A percentile compares a stretch with the other conserved stretches of the same genome.
Conservation (phyloP, 768 basidiomycete species). For the Kwoniella heveanensis region DNA sequence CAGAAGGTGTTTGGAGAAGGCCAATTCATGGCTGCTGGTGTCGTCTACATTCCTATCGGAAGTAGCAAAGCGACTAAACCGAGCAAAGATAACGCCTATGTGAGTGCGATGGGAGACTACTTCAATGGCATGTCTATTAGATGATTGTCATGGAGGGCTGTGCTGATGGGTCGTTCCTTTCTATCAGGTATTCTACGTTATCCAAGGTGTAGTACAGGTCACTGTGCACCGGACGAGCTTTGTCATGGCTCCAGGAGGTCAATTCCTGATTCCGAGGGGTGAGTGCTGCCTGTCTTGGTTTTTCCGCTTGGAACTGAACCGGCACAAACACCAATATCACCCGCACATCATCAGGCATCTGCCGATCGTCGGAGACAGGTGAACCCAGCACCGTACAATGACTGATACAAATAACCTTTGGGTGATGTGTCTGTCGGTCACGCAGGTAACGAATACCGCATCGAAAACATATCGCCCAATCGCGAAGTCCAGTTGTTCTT, state of each 20-base stretch:
- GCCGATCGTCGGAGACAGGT: too few species aligned
- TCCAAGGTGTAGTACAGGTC: slow-evolving; percentile 85
- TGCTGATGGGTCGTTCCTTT: neutral
- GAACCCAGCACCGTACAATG: too few species aligned
- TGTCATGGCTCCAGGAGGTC: slow-evolving; percentile 76
- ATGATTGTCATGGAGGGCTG: neutral
- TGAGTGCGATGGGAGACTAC: slow-evolving; percentile 58
- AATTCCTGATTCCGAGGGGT: slow-evolving; percentile 91
- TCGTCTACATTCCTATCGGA: slow-evolving; percentile 75
- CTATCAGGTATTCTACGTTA: slow-evolving; percentile 72
- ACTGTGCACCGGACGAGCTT: slow-evolving; percentile 78
- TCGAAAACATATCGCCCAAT: slow-evolving; percentile 67
- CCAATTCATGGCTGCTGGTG: slow-evolving; percentile 86
- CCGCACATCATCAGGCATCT: too few species aligned
- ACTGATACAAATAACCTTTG: too few species aligned
- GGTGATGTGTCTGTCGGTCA: too few species aligned
- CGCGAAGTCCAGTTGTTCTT: slow-evolving; percentile 80
- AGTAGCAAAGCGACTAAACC: slow-evolving; percentile 83
- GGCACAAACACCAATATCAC: too few species aligned
- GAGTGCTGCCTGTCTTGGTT: slow-evolving; percentile 33
- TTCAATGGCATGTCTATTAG: too few species aligned
- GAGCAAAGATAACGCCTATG: slow-evolving; percentile 91
- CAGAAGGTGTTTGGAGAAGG: slow-evolving; percentile 91
- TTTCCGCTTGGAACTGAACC: too few species aligned
- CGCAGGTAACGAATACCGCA: slow-evolving; percentile 83